Evolutionary conservation across 306 rosid species (phyloP).

Genomic region (Pueraria montana): DNA sequence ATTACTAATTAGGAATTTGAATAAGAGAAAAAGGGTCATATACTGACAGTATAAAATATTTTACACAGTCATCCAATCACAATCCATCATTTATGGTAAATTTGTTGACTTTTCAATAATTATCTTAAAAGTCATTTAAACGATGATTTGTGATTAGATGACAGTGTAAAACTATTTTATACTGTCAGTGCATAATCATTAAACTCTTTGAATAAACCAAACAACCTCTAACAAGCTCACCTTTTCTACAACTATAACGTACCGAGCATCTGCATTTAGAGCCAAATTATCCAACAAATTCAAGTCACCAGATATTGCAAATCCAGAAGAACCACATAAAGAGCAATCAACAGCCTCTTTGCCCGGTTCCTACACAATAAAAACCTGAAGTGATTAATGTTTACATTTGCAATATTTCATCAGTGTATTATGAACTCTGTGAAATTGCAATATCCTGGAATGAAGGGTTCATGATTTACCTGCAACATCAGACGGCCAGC

Average conservation of each 20-base stretch:
- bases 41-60: too few species aligned
- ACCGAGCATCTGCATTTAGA: conserved; percentile 82
- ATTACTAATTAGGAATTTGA: conserved; percentile 25
- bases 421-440: too few species aligned
- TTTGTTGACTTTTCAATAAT: too few species aligned
- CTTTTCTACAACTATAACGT: conserved; percentile 87
- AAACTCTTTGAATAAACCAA: conserved; percentile 38
- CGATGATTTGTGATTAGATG: too few species aligned
- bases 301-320: conserved; percentile 81
- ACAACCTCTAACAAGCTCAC: conserved; percentile 51
- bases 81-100: too few species aligned
- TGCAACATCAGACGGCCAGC: conserved; percentile 82
- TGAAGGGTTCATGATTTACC: conserved; percentile 50
- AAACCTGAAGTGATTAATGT: conserved; percentile 5
- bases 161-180: too few species aligned
- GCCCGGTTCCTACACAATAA: conserved; percentile 70
- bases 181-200: too few species aligned
- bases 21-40: too few species aligned
- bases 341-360: conserved; percentile 81
- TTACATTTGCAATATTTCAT: conserved; percentile 31
- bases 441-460: too few species aligned
- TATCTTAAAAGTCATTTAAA: too few species aligned
- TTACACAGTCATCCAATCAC: too few species aligned
- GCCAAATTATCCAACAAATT: conserved; percentile 61
- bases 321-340: conserved; percentile 82